A percentile compares a stretch with the other conserved stretches of the same genome.
phyloP scores from a whole-genome alignment of 257 asterid genomes.

The Forsythia suspensa region DNA sequence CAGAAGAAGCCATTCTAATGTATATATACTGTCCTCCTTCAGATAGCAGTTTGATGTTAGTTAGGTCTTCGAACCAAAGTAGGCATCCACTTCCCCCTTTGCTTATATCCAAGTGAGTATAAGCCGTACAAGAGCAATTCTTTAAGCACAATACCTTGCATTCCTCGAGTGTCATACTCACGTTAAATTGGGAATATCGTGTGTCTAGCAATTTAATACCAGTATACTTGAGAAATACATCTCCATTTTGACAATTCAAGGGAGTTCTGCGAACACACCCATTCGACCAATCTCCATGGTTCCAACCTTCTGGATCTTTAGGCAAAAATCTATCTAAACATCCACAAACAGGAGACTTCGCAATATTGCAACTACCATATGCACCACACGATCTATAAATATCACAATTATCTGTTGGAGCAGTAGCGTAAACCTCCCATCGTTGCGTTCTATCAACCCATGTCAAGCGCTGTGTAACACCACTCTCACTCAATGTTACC shows the following conservation, averaged over 20 bases:
- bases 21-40: conserved; percentile 27
- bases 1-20: conserved; percentile 8
- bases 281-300: conserved; percentile 20
- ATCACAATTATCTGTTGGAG: conserved; percentile 35
- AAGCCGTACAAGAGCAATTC: conserved; percentile 41
- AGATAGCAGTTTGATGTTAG: conserved; percentile 22
- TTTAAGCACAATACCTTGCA: conserved; percentile 30
- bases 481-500: neutral
- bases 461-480: conserved; percentile 6
- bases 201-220: conserved; percentile 34
- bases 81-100: conserved; percentile 36
- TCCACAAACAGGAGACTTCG: conserved; percentile 22
- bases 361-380: conserved; percentile 29
- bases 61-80: conserved; percentile 33
- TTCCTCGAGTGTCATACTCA: conserved; percentile 18
- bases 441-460: conserved; percentile 23
- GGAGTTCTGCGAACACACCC: conserved; percentile 31
- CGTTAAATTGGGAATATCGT: conserved; percentile 16
- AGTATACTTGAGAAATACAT: conserved; percentile 19
- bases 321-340: conserved; percentile 35
- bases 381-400: conserved; percentile 27
- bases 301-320: conserved; percentile 18
- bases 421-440: conserved; percentile 10
- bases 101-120: conserved; percentile 24
- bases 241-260: conserved; percentile 22